A percentile compares a stretch with the other conserved stretches of the same genome.
phyloP scores from a whole-genome alignment of 2,329 filamentous ascomycete species.

The Penicillium italicum region DNA sequence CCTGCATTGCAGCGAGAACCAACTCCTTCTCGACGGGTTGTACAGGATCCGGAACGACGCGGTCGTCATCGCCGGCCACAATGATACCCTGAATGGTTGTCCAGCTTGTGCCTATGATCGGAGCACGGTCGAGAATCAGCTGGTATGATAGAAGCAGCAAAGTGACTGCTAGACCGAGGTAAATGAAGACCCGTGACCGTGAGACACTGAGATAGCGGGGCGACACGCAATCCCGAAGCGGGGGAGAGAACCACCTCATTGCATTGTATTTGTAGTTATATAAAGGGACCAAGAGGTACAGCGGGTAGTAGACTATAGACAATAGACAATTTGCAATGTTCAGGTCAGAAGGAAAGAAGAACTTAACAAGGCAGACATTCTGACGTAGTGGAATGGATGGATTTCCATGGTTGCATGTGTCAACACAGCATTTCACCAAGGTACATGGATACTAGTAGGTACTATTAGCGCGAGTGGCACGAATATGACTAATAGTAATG shows the following conservation, averaged over 20 bases:
- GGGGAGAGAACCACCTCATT: slow-evolving; percentile 3
- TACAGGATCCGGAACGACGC: not conserved
- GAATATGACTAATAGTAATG: not conserved
- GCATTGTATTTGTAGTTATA: not conserved
- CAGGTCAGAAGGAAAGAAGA: not conserved
- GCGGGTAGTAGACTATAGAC: not conserved
- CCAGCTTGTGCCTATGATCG: slow-evolving; percentile 2
- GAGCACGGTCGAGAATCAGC: slow-evolving; percentile 16
- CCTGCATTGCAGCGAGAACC: slow-evolving; percentile 20
- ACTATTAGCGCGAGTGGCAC: too few species aligned
- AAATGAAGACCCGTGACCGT: slow-evolving; percentile 15
- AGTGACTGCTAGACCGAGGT: slow-evolving; percentile 12
- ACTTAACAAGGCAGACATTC: not conserved
- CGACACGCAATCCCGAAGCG: not conserved
- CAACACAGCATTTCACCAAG: not conserved
- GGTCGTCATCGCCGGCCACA: not conserved
- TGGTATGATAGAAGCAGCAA: slow-evolving; percentile 20
- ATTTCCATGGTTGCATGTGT: slow-evolving; percentile 2
- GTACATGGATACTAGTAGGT: too few species aligned
- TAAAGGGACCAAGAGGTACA: not conserved
- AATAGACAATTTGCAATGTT: not conserved
- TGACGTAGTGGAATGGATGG: not conserved
- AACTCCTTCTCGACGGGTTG: slow-evolving; percentile 15
- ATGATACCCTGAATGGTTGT: not conserved
- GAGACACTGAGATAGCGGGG: not conserved